phyloP scores from a whole-genome alignment of 257 asterid species.

The Jasminum sambac region DNA sequence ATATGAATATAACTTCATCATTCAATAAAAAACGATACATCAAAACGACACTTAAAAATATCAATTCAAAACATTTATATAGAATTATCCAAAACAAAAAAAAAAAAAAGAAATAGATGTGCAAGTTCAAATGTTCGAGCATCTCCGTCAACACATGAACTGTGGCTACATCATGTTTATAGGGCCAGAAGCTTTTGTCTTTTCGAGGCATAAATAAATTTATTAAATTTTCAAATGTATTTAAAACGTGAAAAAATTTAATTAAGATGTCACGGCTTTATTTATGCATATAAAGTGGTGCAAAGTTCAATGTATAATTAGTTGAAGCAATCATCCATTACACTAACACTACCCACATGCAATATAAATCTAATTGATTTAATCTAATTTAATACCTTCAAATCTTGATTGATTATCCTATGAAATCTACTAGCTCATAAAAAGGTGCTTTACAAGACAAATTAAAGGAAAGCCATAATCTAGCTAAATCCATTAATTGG shows the following conservation, averaged over 20 bases:
- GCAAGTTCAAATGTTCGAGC: too few species aligned
- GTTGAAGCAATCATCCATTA: conserved; percentile 8
- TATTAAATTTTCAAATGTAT: not conserved
- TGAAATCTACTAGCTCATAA: not conserved
- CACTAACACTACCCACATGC: not conserved
- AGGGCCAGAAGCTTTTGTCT: too few species aligned
- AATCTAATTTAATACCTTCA: not conserved
- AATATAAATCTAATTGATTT: not conserved
- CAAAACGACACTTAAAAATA: too few species aligned
- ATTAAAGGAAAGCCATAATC: not conserved
- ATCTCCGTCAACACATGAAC: too few species aligned
- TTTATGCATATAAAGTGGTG: not conserved
- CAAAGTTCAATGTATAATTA: not conserved
- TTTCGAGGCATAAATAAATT: not conserved
- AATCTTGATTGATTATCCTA: not conserved
- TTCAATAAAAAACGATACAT: too few species aligned
- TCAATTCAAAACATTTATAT: too few species aligned
- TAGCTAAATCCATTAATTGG: not conserved
- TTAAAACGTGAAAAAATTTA: not conserved
- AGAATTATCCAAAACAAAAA: too few species aligned
- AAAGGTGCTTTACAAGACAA: not conserved
- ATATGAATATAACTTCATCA: too few species aligned
- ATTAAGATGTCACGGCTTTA: not conserved
- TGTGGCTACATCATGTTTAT: too few species aligned
- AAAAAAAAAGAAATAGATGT: too few species aligned